These are phyloP conservation scores for Pythium brachiatum DNA, from an alignment of 352 stramenopile genomes.

Conservation along the genomic window DNA sequence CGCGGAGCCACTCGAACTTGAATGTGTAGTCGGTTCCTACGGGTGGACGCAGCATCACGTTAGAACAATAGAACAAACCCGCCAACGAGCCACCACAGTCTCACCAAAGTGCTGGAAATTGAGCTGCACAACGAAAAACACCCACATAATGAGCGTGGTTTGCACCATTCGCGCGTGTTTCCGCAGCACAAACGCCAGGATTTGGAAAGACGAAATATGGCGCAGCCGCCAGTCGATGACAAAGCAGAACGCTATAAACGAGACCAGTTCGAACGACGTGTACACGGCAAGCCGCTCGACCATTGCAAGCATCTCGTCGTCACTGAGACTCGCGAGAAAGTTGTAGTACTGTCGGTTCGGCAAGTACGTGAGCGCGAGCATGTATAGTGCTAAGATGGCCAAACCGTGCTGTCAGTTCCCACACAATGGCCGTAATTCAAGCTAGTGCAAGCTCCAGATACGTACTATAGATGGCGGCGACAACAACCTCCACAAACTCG, in stretches of 20 bases:
- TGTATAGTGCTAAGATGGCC: not conserved
- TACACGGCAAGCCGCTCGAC: not conserved
- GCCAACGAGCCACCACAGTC: not conserved
- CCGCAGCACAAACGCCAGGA: not conserved
- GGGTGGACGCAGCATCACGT: no score
- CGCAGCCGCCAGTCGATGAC: not conserved
- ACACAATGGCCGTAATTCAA: no score
- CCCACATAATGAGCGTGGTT: not conserved
- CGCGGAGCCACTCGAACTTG: not conserved
- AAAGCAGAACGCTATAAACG: not conserved
- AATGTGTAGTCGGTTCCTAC: not conserved
- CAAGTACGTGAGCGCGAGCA: not conserved
- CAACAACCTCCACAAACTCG: constrained; percentile 25
- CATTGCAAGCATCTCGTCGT: not conserved
- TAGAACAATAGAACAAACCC: not conserved
- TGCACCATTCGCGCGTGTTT: not conserved
- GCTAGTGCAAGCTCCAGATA: not conserved
- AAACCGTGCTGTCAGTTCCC: not conserved
- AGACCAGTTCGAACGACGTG: not conserved
- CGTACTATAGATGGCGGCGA: constrained; percentile 22
- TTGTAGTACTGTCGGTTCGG: constrained; percentile 6
- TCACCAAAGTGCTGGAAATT: not conserved
- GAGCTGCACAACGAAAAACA: not conserved
- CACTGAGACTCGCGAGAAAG: not conserved
- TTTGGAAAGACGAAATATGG: not conserved